Conservation (phyloP, 352 stramenopile species). For the Phytophthora citrophthora region DNA sequence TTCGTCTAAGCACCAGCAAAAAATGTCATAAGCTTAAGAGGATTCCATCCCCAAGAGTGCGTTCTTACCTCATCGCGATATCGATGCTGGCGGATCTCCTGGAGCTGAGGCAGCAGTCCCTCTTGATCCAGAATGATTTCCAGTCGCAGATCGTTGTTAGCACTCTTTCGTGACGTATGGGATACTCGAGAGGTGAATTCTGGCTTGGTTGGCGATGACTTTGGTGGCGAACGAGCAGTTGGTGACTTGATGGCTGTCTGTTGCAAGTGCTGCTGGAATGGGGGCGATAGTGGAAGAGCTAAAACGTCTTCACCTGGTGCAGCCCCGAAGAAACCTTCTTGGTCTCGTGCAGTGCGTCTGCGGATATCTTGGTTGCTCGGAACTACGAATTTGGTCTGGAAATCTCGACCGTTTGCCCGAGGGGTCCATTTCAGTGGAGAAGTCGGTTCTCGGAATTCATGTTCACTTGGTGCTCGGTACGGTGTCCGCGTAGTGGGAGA, state of each 20-base stretch:
- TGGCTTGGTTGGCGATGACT: constrained; percentile 11
- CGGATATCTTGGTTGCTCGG: constrained; percentile 72
- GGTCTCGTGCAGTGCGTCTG: constrained; percentile 54
- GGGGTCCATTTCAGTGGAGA: constrained; percentile 35
- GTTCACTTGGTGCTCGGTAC: constrained; percentile 52
- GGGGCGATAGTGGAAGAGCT: constrained; percentile 31
- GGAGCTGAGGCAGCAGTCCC: constrained; percentile 55
- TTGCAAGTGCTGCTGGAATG: constrained; percentile 36
- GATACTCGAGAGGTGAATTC: constrained; percentile 41
- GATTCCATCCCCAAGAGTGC: no score
- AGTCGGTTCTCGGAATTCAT: constrained; percentile 46
- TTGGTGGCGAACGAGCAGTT: constrained; percentile 17
- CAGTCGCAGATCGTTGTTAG: constrained; percentile 61
- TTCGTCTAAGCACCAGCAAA: constrained; percentile 18
- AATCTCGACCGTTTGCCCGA: constrained; percentile 45
- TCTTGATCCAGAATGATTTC: constrained; percentile 71
- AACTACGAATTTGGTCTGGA: constrained; percentile 71
- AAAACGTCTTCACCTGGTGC: constrained; percentile 43
- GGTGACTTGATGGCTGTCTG: constrained; percentile 18
- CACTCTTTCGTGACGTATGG: constrained; percentile 70
- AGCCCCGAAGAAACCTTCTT: constrained; percentile 63
- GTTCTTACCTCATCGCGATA: constrained; percentile 56
- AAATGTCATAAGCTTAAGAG: background rate
- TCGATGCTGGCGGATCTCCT: constrained; percentile 58
- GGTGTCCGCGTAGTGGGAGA: constrained; percentile 45